Conservation (phyloP, 2,329 filamentous ascomycete species). For the Colletotrichum agaves region DNA sequence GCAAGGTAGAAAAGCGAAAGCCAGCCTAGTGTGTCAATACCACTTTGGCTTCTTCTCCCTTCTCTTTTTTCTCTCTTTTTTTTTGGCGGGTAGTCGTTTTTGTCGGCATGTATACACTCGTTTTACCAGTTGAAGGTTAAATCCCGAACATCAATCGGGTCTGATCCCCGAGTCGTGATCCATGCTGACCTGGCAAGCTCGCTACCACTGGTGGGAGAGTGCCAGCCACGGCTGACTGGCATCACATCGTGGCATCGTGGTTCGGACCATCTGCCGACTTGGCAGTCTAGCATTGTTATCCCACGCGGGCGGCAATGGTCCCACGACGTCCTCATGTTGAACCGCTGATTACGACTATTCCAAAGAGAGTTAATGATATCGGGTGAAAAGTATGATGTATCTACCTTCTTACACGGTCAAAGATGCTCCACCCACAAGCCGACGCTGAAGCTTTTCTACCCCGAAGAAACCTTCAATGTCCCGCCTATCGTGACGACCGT, state of each 20-base stretch:
- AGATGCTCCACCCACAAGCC: neutral
- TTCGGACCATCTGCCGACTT: conserved; percentile 22
- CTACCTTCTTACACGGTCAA: neutral
- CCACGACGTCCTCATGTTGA: neutral
- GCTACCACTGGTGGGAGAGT: conserved; percentile 23
- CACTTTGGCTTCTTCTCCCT: neutral
- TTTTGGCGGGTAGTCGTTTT: no score
- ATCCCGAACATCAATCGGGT: conserved; percentile 1
- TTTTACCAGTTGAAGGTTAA: neutral
- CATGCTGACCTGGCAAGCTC: conserved; percentile 2
- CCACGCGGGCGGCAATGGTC: neutral
- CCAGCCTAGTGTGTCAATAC: neutral
- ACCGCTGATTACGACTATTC: neutral
- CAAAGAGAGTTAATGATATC: neutral
- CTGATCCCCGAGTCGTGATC: neutral
- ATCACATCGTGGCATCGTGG: conserved; percentile 18
- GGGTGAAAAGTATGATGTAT: neutral
- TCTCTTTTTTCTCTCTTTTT: no score
- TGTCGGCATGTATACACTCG: neutral
- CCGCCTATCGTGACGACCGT: neutral
- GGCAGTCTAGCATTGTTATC: neutral
- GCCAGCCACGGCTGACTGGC: neutral
- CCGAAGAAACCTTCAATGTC: neutral
- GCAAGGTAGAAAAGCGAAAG: neutral
- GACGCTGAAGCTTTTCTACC: neutral